phyloP scores from a whole-genome alignment of 345 rosid species.

The Boechera divaricarpa region DNA sequence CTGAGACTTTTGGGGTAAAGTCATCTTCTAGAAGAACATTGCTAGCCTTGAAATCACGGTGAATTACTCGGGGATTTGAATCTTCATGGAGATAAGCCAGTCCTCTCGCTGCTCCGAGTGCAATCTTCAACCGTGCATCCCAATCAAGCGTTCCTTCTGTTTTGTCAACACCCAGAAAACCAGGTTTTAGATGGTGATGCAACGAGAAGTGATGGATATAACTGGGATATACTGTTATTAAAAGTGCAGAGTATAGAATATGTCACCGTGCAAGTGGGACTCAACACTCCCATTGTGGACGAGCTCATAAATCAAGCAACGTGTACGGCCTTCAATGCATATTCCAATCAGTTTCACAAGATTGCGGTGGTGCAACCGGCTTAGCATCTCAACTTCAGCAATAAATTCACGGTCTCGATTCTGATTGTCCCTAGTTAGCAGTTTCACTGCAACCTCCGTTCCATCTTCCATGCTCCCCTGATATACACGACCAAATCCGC shows the following conservation, averaged over 20 bases:
- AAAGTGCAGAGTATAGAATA: constrained; percentile 24
- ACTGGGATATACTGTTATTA: constrained; percentile 2
- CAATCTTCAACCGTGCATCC: constrained; percentile 95
- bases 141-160: constrained; percentile 84
- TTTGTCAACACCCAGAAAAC: constrained; percentile 59
- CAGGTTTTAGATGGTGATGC: constrained; percentile 34
- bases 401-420: constrained; percentile 93
- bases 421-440: constrained; percentile 86
- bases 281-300: constrained; percentile 97
- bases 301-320: constrained; percentile 93
- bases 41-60: constrained; percentile 98
- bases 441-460: constrained; percentile 88
- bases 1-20: constrained; percentile 97
- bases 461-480: constrained; percentile 78
- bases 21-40: constrained; percentile 87
- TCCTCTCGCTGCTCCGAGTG: constrained; percentile 99
- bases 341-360: constrained; percentile 95
- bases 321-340: constrained; percentile 86
- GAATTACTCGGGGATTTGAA: constrained; percentile 97
- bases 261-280: constrained; percentile 96
- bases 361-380: constrained; percentile 99
- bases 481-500: constrained; percentile 98
- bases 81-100: constrained; percentile 99
- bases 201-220: constrained; percentile 2
- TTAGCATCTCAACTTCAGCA: constrained; percentile 98